Conservation (phyloP, 306 rosid genomes). For the Mucuna pruriens region DNA sequence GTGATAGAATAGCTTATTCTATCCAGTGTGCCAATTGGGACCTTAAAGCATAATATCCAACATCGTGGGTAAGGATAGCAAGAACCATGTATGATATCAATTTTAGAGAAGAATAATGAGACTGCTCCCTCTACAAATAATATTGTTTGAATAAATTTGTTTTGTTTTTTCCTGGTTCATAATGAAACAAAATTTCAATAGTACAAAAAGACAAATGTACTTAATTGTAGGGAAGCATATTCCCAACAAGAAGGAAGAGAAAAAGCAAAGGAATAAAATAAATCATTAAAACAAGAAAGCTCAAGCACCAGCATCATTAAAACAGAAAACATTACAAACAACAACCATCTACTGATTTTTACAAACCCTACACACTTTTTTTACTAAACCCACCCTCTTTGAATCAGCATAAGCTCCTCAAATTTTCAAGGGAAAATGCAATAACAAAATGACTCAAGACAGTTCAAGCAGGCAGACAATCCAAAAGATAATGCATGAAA, state of each 20-base stretch:
- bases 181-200: not conserved
- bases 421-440: conserved; percentile 24
- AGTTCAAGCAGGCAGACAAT: conserved; percentile 7
- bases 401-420: conserved; percentile 28
- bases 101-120: not conserved
- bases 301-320: conserved; percentile 6
- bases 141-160: not conserved
- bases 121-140: conserved; percentile 12
- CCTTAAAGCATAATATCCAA: not conserved
- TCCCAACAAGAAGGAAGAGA: not conserved
- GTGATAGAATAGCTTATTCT: not conserved
- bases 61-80: not conserved
- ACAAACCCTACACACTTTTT: not conserved
- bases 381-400: not conserved
- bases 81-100: not conserved
- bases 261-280: conserved; percentile 10
- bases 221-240: conserved; percentile 5
- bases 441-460: not conserved
- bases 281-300: not conserved
- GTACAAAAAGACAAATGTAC: not conserved
- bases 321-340: not conserved
- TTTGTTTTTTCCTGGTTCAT: conserved; percentile 15
- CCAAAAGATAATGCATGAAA: conserved; percentile 7
- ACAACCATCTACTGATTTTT: not conserved
- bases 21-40: not conserved